Conservation (phyloP, 139 green algal genomes). For the Dunaliella sp. region DNA sequence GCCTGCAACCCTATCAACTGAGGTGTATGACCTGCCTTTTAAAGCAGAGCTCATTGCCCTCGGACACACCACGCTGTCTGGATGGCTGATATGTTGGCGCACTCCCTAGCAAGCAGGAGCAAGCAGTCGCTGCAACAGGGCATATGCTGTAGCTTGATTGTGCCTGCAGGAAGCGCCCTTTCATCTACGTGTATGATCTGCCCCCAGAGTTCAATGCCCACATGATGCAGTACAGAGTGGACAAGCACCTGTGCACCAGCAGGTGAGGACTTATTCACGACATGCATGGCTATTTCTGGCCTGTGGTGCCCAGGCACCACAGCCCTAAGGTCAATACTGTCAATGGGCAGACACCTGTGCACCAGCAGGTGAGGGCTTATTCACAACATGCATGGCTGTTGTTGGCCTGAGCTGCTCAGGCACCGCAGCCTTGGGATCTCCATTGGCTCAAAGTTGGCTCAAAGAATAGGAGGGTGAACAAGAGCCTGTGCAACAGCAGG, state of each 20-base stretch:
- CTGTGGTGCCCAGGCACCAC: background rate
- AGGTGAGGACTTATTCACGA: background rate
- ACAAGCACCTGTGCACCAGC: conserved; percentile 7
- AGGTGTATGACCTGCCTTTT: no score
- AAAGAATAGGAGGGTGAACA: conserved; percentile 17
- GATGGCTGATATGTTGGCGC: no score
- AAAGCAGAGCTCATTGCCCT: no score
- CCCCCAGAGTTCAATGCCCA: conserved; percentile 37
- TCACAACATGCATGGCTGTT: background rate
- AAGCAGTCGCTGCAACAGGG: no score
- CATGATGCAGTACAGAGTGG: conserved; percentile 49
- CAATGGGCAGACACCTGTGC: background rate
- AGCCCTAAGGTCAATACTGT: no score
- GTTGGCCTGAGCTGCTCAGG: no score
- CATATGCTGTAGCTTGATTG: no score
- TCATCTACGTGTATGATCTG: conserved; percentile 62
- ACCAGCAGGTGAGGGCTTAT: background rate
- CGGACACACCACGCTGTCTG: no score
- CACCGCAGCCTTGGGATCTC: no score
- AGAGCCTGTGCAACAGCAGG: background rate
- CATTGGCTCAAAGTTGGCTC: no score
- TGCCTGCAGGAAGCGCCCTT: conserved; percentile 30
- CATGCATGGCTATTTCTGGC: background rate
- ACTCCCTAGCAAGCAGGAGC: no score
- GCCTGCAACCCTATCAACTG: no score